Evolutionary conservation across 2,329 filamentous ascomycete species (phyloP).

Genomic region (Aschersonia sp.): DNA sequence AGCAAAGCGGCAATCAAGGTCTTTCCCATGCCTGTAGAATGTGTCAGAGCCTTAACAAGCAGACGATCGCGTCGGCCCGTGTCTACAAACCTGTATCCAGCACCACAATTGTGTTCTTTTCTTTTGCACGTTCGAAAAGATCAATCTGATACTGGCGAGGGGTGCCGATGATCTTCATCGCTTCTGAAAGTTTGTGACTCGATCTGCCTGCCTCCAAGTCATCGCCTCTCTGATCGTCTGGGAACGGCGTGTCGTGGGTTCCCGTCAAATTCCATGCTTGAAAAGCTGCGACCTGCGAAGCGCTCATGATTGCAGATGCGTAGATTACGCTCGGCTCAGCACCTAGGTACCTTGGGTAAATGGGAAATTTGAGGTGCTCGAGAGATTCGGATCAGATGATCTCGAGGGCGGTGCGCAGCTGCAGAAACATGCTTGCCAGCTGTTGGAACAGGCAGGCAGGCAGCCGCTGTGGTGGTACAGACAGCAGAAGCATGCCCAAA

Average conservation of each 20-base stretch:
- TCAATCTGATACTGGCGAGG: constrained; percentile 87
- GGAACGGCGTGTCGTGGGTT: not conserved
- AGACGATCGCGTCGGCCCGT: no score
- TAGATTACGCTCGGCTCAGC: no score
- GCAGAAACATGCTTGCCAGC: no score
- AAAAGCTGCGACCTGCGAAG: constrained; percentile 2
- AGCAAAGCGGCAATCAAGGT: constrained; percentile 89
- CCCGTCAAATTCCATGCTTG: constrained; percentile 3
- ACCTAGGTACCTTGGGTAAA: no score
- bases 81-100: constrained; percentile 58
- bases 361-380: no score
- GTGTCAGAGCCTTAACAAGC: not conserved
- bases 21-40: constrained; percentile 62
- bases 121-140: constrained; percentile 75
- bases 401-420: no score
- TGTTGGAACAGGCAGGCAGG: no score
- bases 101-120: constrained; percentile 80
- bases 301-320: no score
- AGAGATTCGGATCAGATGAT: no score
- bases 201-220: not conserved
- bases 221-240: not conserved
- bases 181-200: not conserved
- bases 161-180: constrained; percentile 49
- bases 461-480: no score
- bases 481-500: no score